These are phyloP conservation scores for Exophiala lecanii-corni DNA, from an alignment of 2,329 filamentous ascomycete genomes.

Conservation along the genomic window DNA sequence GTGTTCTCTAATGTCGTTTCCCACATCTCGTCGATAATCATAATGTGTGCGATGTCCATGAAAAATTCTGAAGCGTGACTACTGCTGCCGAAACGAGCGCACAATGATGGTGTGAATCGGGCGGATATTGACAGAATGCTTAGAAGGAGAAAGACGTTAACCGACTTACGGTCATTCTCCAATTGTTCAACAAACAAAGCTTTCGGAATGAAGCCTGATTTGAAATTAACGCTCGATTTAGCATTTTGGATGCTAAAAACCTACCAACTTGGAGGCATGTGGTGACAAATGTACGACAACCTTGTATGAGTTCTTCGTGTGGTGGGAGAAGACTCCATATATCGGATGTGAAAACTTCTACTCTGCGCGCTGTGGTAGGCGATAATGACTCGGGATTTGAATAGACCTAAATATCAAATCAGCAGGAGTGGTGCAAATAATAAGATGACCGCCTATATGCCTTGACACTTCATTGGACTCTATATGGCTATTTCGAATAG, in stretches of 20 bases:
- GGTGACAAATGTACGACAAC: constrained; percentile 4
- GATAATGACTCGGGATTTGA: too few species aligned
- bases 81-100: not conserved
- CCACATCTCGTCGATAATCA: constrained; percentile 4
- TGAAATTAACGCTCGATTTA: too few species aligned
- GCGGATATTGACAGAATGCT: constrained; percentile 4
- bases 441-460: too few species aligned
- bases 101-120: not conserved
- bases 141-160: constrained; percentile 3
- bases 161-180: not conserved
- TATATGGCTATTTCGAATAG: too few species aligned
- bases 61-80: constrained; percentile 1
- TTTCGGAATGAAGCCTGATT: not conserved
- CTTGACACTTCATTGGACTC: too few species aligned
- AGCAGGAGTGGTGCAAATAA: too few species aligned
- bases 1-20: not conserved
- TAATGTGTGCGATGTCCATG: not conserved
- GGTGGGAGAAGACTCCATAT: constrained; percentile 5
- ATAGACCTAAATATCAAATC: too few species aligned
- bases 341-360: too few species aligned
- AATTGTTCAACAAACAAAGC: constrained; percentile 4
- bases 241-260: too few species aligned
- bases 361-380: too few species aligned
- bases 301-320: constrained; percentile 5
- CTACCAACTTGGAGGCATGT: constrained; percentile 7